These are phyloP conservation scores for Malassezia psittaci DNA, from an alignment of 1,284 basidiomycete genomes.

Conservation along the genomic window DNA sequence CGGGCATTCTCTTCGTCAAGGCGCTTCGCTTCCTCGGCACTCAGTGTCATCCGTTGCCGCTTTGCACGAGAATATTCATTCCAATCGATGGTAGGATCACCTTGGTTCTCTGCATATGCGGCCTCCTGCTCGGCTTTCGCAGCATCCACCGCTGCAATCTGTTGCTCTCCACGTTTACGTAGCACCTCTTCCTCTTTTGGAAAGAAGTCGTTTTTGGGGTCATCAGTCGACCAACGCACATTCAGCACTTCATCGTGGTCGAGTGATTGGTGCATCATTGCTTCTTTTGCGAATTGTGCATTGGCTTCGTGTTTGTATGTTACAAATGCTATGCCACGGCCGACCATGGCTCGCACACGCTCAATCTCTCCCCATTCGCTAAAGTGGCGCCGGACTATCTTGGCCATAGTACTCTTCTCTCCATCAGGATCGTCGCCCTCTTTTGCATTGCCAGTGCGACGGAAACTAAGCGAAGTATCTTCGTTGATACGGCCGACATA, in stretches of 20 bases:
- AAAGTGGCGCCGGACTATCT: slow-evolving; percentile 58
- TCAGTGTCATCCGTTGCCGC: slow-evolving; percentile 19
- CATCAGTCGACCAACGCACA: slow-evolving; percentile 46
- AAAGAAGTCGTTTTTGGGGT: slow-evolving; percentile 32
- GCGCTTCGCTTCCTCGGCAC: slow-evolving; percentile 31
- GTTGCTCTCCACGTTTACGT: slow-evolving; percentile 24
- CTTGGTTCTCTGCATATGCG: slow-evolving; percentile 23
- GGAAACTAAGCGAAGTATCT: slow-evolving; percentile 25
- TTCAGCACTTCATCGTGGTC: slow-evolving; percentile 97
- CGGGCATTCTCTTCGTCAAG: slow-evolving; percentile 40
- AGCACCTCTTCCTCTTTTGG: slow-evolving; percentile 29
- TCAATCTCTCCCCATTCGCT: slow-evolving; percentile 95
- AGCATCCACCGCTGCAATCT: slow-evolving; percentile 29
- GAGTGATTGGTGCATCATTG: slow-evolving; percentile 95
- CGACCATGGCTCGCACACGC: slow-evolving; percentile 79
- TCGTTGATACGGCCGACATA: slow-evolving; percentile 75
- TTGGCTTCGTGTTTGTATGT: slow-evolving; percentile 73
- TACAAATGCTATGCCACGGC: slow-evolving; percentile 91
- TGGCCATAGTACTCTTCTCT: slow-evolving; percentile 26
- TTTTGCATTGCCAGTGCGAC: slow-evolving; percentile 21
- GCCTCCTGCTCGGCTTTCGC: slow-evolving; percentile 27
- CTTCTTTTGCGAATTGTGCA: slow-evolving; percentile 95
- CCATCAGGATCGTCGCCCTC: slow-evolving; percentile 26
- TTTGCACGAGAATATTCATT: slow-evolving; percentile 24
- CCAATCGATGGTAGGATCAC: slow-evolving; percentile 19